Base-by-base conservation (phyloP, 2,329 filamentous ascomycete genomes). In the Aspergillus spinulosporus region DNA sequence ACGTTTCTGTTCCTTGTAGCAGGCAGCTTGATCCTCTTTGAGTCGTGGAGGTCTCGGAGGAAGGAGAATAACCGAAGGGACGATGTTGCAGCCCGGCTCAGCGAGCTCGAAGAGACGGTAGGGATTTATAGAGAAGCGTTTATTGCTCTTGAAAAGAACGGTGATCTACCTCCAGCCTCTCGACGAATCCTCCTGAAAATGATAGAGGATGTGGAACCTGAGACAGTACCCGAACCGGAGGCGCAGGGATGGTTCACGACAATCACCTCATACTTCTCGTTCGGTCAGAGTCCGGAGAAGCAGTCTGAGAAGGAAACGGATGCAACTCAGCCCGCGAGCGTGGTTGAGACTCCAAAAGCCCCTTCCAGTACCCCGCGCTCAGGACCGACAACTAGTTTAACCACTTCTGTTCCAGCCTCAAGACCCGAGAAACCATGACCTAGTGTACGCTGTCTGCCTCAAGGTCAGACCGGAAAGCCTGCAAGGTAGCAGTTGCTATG, bases 1-100 rank as follows among this genome's bases (percentile, higher is more conserved):
- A 74, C 82, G 0, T 89, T 89, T 66, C 78, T 89, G 39, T 88
- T 88, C 63, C 64, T 79, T 3, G 86, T 88, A 9, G 86, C 83
- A 1, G 84, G 83, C 4, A 76, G 81, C 0, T 71, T 88, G 57
- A 84, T 89, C 44, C 69, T 88, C 0, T 84, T 84, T 52, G 86
- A 89, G 66, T 80, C 81, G 15, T 84, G 80, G 79, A 74, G 85
- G 54, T 82, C 82, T 32, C 76, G 84, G 52, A 77, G 82, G 58
- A 88, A 88, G 67, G 84, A 85, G 59, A 80, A 74, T 48, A 82
- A 77, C 21, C 76, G 84, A 47, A 73, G 84, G 54, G 84, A 87
- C 55, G 82, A 84, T 58, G 81, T 88, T 3, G 77, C 80, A 1
- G 84, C 86, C 54, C 76, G 84, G 21, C 64, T 89, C 9, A 78